Conservation (phyloP, 495 filamentous ascomycete species). For the Immersiella caudata region DNA sequence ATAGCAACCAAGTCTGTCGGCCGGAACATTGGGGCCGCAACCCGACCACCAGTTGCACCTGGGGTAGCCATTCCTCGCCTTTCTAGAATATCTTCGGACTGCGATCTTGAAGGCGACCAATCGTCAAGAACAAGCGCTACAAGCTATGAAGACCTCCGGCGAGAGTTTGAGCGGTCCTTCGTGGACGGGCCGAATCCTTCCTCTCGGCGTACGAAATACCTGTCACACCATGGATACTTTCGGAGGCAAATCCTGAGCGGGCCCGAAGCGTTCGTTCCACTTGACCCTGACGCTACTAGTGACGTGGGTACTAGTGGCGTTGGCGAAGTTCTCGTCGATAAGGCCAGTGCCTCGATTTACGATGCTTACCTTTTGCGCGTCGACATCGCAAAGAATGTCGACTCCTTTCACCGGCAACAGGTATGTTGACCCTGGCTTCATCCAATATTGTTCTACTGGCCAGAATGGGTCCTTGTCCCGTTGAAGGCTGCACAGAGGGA, state of each 20-base stretch:
- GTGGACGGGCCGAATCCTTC: not conserved
- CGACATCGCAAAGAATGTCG: slow-evolving; percentile 11
- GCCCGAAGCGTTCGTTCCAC: not conserved
- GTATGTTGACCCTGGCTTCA: too few species aligned
- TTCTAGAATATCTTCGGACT: slow-evolving; percentile 15
- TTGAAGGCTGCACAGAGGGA: too few species aligned
- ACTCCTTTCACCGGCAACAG: slow-evolving; percentile 7
- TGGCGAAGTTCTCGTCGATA: slow-evolving; percentile 5
- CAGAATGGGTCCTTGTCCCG: too few species aligned
- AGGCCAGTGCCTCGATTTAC: slow-evolving; percentile 2
- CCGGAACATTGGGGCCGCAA: too few species aligned
- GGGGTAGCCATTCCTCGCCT: slow-evolving; percentile 3
- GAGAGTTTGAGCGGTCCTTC: slow-evolving; percentile 10
- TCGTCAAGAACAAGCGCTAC: not conserved
- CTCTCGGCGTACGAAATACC: not conserved
- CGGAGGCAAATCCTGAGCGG: not conserved
- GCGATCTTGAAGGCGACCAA: not conserved
- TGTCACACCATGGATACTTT: slow-evolving; percentile 15
- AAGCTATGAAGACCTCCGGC: not conserved
- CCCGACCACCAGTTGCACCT: too few species aligned
- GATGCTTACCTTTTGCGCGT: slow-evolving; percentile 14
- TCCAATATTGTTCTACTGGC: too few species aligned
- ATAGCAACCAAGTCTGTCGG: too few species aligned
- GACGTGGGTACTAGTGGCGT: too few species aligned
- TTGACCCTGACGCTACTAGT: slow-evolving; percentile 14